Evolutionary conservation across 345 rosid species (phyloP).

Genomic region (Psidium guajava): DNA sequence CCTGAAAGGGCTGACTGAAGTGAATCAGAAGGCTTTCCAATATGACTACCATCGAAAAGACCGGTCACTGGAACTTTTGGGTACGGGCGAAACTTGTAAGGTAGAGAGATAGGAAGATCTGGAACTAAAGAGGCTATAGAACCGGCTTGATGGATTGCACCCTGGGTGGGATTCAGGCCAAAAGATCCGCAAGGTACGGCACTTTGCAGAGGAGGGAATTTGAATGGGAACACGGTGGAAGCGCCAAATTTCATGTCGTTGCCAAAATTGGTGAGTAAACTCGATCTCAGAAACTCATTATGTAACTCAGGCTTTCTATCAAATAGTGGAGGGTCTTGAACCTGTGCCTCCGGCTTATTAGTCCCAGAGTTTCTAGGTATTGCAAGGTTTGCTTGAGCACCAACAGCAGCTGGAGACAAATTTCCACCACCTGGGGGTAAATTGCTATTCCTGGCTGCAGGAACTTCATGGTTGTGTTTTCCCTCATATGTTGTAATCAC

Average conservation of each 20-base stretch:
- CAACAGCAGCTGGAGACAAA: not conserved
- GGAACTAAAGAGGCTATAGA: constrained; percentile 21
- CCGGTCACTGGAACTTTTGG: constrained; percentile 16
- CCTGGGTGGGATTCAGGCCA: constrained; percentile 15
- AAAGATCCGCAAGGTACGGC: constrained; percentile 17
- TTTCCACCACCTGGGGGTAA: constrained; percentile 7
- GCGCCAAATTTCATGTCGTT: constrained; percentile 33
- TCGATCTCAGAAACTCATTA: constrained; percentile 19
- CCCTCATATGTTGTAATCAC: constrained; percentile 58
- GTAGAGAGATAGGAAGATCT: constrained; percentile 30
- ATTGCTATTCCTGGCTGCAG: constrained; percentile 47
- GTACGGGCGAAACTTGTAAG: constrained; percentile 16
- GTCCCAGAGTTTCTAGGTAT: constrained; percentile 13
- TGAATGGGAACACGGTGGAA: constrained; percentile 33
- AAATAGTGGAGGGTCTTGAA: constrained; percentile 24
- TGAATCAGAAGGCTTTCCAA: constrained; percentile 8
- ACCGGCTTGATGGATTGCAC: constrained; percentile 18
- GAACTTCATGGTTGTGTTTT: constrained; percentile 64
- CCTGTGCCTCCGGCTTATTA: constrained; percentile 24
- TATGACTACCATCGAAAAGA: constrained; percentile 5
- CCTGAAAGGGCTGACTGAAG: constrained; percentile 19
- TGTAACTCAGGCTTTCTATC: constrained; percentile 28
- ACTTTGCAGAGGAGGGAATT: constrained; percentile 25
- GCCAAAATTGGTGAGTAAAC: constrained; percentile 22
- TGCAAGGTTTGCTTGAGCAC: constrained; percentile 3